Evolutionary conservation across 2,329 filamentous ascomycete genomes (phyloP).

Genomic region (Penicillium hordei): DNA sequence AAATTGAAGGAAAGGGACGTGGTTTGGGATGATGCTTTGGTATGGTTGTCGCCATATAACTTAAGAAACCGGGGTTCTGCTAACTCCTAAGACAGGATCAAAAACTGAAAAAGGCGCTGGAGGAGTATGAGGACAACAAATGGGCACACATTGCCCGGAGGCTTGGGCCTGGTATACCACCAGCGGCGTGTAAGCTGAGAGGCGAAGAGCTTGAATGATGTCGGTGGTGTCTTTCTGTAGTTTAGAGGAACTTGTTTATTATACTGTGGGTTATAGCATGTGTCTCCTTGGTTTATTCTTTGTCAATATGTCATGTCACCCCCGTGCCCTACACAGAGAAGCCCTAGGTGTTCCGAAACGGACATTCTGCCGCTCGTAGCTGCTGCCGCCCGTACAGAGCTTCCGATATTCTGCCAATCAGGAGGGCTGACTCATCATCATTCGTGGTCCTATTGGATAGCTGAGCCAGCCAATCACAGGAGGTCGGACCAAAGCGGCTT

Average conservation of each 20-base stretch:
- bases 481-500: constrained; percentile 40
- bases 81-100: constrained; percentile 30
- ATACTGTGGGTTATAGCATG: not conserved
- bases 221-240: not conserved
- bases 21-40: constrained; percentile 90
- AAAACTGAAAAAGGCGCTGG: constrained; percentile 41
- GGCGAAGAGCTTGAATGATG: constrained; percentile 48
- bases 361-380: constrained; percentile 12
- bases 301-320: not conserved
- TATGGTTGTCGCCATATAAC: constrained; percentile 42
- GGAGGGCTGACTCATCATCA: constrained; percentile 18
- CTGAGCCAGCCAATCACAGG: constrained; percentile 19
- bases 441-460: constrained; percentile 10
- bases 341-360: constrained; percentile 21
- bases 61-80: not conserved
- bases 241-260: not conserved
- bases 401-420: constrained; percentile 13
- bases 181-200: constrained; percentile 81
- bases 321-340: constrained; percentile 16
- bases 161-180: constrained; percentile 85
- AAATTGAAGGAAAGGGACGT: constrained; percentile 93
- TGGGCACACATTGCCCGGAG: constrained; percentile 92
- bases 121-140: constrained; percentile 62
- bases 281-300: not conserved
- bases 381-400: constrained; percentile 3